Evolutionary conservation across 495 filamentous ascomycete genomes (phyloP).

Genomic region (Penicillium coprophilum): DNA sequence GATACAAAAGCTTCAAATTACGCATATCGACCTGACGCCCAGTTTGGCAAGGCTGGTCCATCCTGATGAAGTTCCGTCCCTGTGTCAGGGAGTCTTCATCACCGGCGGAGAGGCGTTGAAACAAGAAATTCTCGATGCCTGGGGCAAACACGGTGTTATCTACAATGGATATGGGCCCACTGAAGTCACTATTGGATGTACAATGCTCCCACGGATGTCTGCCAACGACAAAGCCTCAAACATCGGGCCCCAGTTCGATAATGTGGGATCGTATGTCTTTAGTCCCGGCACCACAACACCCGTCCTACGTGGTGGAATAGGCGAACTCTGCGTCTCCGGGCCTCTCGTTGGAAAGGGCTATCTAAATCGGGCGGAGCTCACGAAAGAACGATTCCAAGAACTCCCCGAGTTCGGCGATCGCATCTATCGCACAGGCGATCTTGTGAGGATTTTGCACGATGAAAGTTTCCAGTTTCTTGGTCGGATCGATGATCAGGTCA

Average conservation of each 20-base stretch:
- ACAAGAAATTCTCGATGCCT: constrained; percentile 46
- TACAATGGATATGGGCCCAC: constrained; percentile 73
- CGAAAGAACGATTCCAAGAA: constrained; percentile 38
- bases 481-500: constrained; percentile 74
- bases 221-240: constrained; percentile 73
- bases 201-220: constrained; percentile 67
- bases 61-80: constrained; percentile 34
- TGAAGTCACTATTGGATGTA: constrained; percentile 85
- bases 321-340: constrained; percentile 85
- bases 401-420: constrained; percentile 36
- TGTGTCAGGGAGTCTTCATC: constrained; percentile 38
- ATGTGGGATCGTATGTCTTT: constrained; percentile 81
- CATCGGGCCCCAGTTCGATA: constrained; percentile 79
- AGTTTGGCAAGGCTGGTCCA: constrained; percentile 47
- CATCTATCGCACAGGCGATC: constrained; percentile 52
- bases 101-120: constrained; percentile 48
- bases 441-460: constrained; percentile 47
- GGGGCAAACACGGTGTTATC: constrained; percentile 41
- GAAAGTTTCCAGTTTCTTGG: constrained; percentile 64
- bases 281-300: constrained; percentile 63
- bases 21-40: constrained; percentile 72
- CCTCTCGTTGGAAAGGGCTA: constrained; percentile 87
- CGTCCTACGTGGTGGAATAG: constrained; percentile 74
- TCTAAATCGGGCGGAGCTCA: constrained; percentile 66
- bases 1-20: constrained; percentile 70